Evolutionary conservation across 371 early-diverging fungal genomes (phyloP), one percentile per base, ranked within the genome.

Genomic region (Mucor indicus): DNA sequence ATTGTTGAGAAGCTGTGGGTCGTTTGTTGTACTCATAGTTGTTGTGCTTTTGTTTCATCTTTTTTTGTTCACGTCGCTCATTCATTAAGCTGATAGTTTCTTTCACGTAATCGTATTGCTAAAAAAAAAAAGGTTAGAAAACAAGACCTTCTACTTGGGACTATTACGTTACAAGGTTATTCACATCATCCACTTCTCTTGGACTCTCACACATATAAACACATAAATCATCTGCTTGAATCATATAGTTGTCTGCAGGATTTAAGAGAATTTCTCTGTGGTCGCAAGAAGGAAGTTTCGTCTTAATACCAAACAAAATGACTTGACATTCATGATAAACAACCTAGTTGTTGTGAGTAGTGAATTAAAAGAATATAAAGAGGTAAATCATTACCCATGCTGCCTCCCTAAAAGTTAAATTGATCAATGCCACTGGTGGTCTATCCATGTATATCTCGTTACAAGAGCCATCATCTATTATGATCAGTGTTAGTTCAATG

Each of bases 311-410:
- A 67, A 87, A 77, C 50, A 86, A 50, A 15, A 86, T 77, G 4
- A 81, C 77, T 62, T 90, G 90, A 41, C 84, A 87, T 57, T 90
- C 86, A 11, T 71, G 67, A 56, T 67, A 90, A 4, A 33, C 35
- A 33, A 33, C 15, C 35, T 33, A 13, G 4, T 11, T 9, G n/a
- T 29, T 8, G 12, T 29, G 30, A 29, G 6, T 29, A 12, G 8
- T 8, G 30, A 29, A 29, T 12, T 29, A 8, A 29, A 8, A 12
- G 8, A 29, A 29, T 8, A 29, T 29, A 6, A 29, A 8, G 30
- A 6, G 6, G 30, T 29, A 33, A 9, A 11, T 11, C n/a, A 15
- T 19, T 72, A 81, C 66, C 82, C 74, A 81, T 1, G 85, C 67
- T 13, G 70, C 79, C 20, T 79, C 70, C 4, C 72, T 69, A 61